These are phyloP conservation scores for Fagopyrum homotropicum DNA, from an alignment of 148 eudicot genomes.

Conservation along the genomic window DNA sequence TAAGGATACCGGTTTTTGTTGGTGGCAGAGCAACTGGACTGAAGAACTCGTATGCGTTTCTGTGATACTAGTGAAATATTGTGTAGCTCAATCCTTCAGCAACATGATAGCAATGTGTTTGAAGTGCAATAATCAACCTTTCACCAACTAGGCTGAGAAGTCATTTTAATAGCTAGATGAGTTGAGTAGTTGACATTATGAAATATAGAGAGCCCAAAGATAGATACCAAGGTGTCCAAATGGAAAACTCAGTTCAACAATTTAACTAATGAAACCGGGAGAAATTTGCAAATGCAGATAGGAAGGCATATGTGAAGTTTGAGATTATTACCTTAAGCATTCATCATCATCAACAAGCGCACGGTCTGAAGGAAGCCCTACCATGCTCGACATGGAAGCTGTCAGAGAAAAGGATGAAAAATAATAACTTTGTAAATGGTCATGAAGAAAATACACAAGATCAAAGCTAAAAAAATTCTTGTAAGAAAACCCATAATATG, in stretches of 20 bases:
- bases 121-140: not conserved
- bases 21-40: too few relatives aligned
- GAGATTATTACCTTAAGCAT: conserved; percentile 54
- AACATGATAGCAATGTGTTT: not conserved
- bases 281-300: not conserved
- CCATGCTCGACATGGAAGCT: conserved; percentile 81
- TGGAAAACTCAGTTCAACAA: not conserved
- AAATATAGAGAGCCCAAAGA: not conserved
- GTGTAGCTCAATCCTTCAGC: not conserved
- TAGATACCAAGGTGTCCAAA: not conserved
- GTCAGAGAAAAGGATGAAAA: conserved; percentile 10
- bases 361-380: conserved; percentile 94
- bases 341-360: conserved; percentile 86
- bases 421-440: not conserved
- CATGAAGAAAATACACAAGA: not conserved
- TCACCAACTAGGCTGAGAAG: not conserved
- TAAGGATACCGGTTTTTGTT: not conserved
- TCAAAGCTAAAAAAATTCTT: not conserved
- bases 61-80: not conserved
- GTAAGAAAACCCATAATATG: not conserved
- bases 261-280: not conserved
- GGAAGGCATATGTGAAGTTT: not conserved
- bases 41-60: too few relatives aligned
- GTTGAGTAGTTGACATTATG: not conserved
- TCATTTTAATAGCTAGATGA: not conserved